These are phyloP conservation scores for Omphalea diandra DNA, from an alignment of 441 rosid genomes.

Conservation along the genomic window DNA sequence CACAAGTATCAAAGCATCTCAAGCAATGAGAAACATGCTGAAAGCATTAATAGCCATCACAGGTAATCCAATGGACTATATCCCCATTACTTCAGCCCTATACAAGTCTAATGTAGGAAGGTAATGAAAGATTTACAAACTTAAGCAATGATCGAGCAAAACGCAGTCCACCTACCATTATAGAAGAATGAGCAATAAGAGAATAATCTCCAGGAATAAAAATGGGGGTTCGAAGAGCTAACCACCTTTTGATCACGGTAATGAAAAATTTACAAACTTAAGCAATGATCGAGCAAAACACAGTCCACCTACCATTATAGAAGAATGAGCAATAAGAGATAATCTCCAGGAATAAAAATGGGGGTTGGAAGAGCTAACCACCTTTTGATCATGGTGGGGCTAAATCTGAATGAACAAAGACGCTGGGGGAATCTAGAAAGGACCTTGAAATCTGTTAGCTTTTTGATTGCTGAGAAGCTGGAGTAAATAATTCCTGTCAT, in stretches of 20 bases:
- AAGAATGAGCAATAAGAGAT: conserved; percentile 5
- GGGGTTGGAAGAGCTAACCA: conserved; percentile 18
- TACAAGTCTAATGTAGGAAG: neutral
- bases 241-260: conserved; percentile 16
- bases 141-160: neutral
- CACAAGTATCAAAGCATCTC: conserved; percentile 5
- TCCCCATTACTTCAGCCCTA: conserved; percentile 3
- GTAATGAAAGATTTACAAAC: neutral
- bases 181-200: conserved; percentile 7
- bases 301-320: neutral
- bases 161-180: neutral
- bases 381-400: conserved; percentile 14
- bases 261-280: neutral
- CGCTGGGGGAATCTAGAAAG: neutral
- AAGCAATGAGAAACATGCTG: no score
- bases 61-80: neutral
- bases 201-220: conserved; percentile 3
- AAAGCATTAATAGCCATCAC: neutral
- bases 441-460: conserved; percentile 29
- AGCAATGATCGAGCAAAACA: no score
- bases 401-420: conserved; percentile 13
- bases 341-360: conserved; percentile 3
- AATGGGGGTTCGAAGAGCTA: conserved; percentile 16
- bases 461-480: conserved; percentile 44
- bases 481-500: conserved; percentile 64